Evolutionary conservation across 2,329 filamentous ascomycete genomes (phyloP).

Genomic region (Ophiostoma piceae): DNA sequence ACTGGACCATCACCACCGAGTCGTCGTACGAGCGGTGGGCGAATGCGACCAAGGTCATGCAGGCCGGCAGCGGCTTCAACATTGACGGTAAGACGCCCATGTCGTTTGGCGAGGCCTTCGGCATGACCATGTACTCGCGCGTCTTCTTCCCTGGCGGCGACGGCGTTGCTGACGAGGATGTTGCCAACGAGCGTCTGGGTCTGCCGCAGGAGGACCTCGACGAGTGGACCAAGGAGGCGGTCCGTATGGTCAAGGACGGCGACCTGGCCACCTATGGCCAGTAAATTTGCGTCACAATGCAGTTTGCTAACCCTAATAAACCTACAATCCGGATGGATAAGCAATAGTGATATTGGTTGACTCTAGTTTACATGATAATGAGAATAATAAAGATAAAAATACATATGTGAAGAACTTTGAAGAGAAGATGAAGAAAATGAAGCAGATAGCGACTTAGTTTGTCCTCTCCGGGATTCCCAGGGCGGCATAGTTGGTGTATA

Average conservation of each 20-base stretch:
- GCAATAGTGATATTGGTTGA: not conserved
- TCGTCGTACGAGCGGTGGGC: slow-evolving; percentile 43
- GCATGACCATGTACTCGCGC: slow-evolving; percentile 50
- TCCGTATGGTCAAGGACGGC: slow-evolving; percentile 18
- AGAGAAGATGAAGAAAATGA: too few relatives aligned
- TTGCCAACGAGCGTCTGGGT: slow-evolving; percentile 38
- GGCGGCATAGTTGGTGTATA: not conserved
- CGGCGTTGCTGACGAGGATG: slow-evolving; percentile 45
- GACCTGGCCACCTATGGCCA: slow-evolving; percentile 21
- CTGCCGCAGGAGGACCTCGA: slow-evolving; percentile 36
- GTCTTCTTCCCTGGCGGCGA: slow-evolving; percentile 47
- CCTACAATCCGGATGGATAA: not conserved
- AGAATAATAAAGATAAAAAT: not conserved
- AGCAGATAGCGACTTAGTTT: not conserved
- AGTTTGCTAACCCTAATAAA: not conserved
- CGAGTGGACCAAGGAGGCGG: slow-evolving; percentile 25
- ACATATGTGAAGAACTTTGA: not conserved
- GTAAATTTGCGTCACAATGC: not conserved
- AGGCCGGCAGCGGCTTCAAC: slow-evolving; percentile 15
- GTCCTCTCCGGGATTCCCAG: not conserved
- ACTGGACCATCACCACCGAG: slow-evolving; percentile 56
- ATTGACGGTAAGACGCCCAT: slow-evolving; percentile 34
- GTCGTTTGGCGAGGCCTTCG: slow-evolving; percentile 41
- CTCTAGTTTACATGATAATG: not conserved
- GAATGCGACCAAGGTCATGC: slow-evolving; percentile 42